A percentile compares a stretch with the other conserved stretches of the same genome.
Evolutionary conservation across 495 filamentous ascomycete species (phyloP).

Genomic region (Staphylotrichum longicolle): DNA sequence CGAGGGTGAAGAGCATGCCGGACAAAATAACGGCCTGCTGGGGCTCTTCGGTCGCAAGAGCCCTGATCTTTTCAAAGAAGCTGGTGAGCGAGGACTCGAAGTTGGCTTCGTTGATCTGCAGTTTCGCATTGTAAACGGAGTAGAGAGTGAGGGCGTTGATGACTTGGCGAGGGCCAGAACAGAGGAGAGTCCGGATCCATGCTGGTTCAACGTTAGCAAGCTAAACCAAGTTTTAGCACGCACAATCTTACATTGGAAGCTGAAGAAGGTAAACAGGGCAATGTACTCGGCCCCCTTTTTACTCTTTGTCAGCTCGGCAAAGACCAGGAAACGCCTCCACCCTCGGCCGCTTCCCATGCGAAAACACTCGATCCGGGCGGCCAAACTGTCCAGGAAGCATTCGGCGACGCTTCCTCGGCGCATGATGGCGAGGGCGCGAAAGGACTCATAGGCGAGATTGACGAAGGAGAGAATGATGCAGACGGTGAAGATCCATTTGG

Average conservation of each 20-base stretch:
- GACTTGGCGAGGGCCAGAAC: constrained; percentile 84
- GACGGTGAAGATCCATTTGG: constrained; percentile 83
- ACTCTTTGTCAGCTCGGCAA: constrained; percentile 85
- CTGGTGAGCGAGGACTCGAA: constrained; percentile 54
- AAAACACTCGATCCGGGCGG: constrained; percentile 76
- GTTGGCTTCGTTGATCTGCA: constrained; percentile 60
- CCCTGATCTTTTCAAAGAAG: constrained; percentile 74
- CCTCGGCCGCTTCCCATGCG: constrained; percentile 63
- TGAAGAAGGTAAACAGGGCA: constrained; percentile 90
- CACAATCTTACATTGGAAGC: constrained; percentile 71
- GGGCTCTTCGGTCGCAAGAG: constrained; percentile 66
- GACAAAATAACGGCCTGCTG: constrained; percentile 76
- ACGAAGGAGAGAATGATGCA: constrained; percentile 86
- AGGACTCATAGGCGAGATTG: constrained; percentile 71
- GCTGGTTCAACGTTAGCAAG: constrained; percentile 39
- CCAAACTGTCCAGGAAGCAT: constrained; percentile 83
- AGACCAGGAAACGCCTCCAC: constrained; percentile 87
- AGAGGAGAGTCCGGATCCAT: constrained; percentile 84
- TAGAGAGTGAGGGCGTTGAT: constrained; percentile 87
- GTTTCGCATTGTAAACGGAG: constrained; percentile 64
- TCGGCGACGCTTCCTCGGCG: constrained; percentile 81
- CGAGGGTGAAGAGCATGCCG: constrained; percentile 85
- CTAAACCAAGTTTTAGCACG: no score
- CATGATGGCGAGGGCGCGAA: constrained; percentile 75
- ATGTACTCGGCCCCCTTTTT: constrained; percentile 89